Percentiles rank a stretch among this genome's conserved stretches.
phyloP scores from a whole-genome alignment of 2,329 filamentous ascomycete genomes.

The Ophiostoma triangulosporum region DNA sequence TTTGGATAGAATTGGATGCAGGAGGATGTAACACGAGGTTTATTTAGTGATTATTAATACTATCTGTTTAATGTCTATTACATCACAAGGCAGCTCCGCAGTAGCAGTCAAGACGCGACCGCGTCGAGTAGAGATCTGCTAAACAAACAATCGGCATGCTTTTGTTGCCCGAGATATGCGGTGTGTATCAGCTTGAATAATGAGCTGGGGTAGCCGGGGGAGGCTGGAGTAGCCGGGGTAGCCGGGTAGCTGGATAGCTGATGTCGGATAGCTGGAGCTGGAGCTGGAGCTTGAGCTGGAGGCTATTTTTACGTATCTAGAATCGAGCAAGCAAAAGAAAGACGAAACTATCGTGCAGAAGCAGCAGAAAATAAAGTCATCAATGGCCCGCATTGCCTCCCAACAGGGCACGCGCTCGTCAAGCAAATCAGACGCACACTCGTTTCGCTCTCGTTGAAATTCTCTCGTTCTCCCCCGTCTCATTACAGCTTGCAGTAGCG shows the following conservation, averaged over 20 bases:
- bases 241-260: too few species aligned
- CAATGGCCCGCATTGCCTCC: neutral
- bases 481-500: slow-evolving; percentile 3
- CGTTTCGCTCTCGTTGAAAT: too few species aligned
- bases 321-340: too few species aligned
- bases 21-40: too few species aligned
- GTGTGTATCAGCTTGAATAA: neutral
- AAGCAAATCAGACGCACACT: too few species aligned
- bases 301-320: too few species aligned
- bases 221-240: neutral
- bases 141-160: too few species aligned
- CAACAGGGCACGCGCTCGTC: slow-evolving; percentile 1
- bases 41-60: neutral
- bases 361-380: too few species aligned
- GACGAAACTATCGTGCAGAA: too few species aligned
- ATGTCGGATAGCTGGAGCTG: too few species aligned
- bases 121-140: too few species aligned
- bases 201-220: neutral
- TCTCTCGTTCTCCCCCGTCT: neutral
- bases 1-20: neutral
- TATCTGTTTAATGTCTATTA: neutral
- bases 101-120: neutral
- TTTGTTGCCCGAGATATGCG: neutral
- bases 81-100: neutral
- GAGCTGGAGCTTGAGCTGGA: too few species aligned